Evolutionary conservation across 1,284 basidiomycete genomes (phyloP).

Genomic region (Trametes sp.): DNA sequence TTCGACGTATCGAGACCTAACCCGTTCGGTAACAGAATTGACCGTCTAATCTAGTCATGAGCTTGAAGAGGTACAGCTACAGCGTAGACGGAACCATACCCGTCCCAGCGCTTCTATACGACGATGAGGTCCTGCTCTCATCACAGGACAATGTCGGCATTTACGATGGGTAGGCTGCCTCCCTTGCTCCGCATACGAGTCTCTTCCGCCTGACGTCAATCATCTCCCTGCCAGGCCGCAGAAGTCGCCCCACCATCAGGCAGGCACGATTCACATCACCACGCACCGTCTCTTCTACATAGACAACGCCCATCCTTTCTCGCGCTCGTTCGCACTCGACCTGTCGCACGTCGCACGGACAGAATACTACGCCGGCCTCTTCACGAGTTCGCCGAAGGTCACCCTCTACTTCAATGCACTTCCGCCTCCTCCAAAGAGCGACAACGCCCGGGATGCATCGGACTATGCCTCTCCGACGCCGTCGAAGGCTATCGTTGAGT

Average conservation of each 20-base stretch:
- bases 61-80: constrained; percentile 58
- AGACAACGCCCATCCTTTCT: constrained; percentile 58
- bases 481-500: constrained; percentile 47
- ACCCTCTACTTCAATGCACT: constrained; percentile 70
- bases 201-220: neutral
- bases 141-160: constrained; percentile 85
- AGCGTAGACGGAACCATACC: constrained; percentile 78
- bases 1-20: too few species aligned
- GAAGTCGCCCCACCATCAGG: constrained; percentile 79
- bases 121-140: constrained; percentile 78
- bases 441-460: neutral
- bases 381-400: constrained; percentile 91
- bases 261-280: constrained; percentile 79
- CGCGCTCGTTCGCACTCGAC: constrained; percentile 67
- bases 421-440: constrained; percentile 22
- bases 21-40: neutral
- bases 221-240: constrained; percentile 62
- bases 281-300: constrained; percentile 89
- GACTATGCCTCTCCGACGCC: constrained; percentile 26
- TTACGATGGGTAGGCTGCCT: constrained; percentile 81
- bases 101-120: constrained; percentile 73
- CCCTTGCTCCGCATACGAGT: neutral
- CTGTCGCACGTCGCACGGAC: constrained; percentile 78
- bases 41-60: too few species aligned
- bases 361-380: constrained; percentile 92